phyloP scores from a whole-genome alignment of 2,329 filamentous ascomycete species.

The Fusarium goolgardi region DNA sequence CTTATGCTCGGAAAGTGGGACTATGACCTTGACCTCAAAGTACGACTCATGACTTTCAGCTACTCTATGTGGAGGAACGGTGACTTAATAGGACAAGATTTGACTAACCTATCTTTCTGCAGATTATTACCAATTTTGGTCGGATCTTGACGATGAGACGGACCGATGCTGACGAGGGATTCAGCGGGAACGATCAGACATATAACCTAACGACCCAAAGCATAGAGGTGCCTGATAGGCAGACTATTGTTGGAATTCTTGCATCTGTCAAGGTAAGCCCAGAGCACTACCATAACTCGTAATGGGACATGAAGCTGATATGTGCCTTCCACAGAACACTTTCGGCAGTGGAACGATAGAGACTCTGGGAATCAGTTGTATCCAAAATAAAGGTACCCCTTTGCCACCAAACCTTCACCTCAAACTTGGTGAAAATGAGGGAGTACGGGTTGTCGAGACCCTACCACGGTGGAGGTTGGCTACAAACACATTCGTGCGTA shows the following conservation, averaged over 20 bases:
- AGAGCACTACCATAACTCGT: neutral
- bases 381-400: neutral
- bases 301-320: neutral
- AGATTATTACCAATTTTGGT: neutral
- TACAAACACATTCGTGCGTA: neutral
- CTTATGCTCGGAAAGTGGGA: neutral
- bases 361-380: neutral
- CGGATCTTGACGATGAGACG: neutral
- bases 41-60: neutral
- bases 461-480: neutral
- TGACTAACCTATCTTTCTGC: neutral
- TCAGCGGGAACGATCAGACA: fast-evolving
- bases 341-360: neutral
- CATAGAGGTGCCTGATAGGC: neutral
- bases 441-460: neutral
- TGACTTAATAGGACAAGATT: neutral
- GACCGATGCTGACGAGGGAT: neutral
- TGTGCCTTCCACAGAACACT: neutral
- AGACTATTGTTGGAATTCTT: neutral
- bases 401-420: neutral
- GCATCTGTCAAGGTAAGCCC: neutral
- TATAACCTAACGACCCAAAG: neutral
- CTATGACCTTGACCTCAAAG: neutral
- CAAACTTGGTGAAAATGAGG: neutral
- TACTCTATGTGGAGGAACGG: too few relatives aligned